A percentile compares a stretch with the other conserved stretches of the same genome.
phyloP scores from a whole-genome alignment of 495 filamentous ascomycete species.

The Xylaria flabelliformis region DNA sequence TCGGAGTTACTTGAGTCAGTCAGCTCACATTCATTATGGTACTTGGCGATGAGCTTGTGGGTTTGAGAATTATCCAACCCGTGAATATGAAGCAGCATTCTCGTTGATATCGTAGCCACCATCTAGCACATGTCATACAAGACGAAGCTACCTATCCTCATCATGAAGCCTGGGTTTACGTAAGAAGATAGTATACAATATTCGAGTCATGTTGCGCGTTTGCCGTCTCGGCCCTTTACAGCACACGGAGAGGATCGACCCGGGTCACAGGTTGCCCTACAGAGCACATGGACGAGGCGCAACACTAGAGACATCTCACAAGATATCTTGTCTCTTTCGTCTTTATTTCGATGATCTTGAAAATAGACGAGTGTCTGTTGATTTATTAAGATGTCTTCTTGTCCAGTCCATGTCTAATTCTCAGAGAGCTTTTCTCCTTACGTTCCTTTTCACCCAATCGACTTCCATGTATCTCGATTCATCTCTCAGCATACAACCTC shows the following conservation, averaged over 20 bases:
- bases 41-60: background rate
- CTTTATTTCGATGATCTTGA: background rate
- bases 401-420: background rate
- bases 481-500: background rate
- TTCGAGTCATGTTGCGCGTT: slow-evolving; percentile 14
- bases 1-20: background rate
- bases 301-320: slow-evolving; percentile 51
- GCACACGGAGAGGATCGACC: slow-evolving; percentile 8
- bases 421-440: slow-evolving; percentile 6
- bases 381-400: slow-evolving; percentile 14
- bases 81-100: background rate
- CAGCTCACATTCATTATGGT: background rate
- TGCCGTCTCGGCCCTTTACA: slow-evolving; percentile 22
- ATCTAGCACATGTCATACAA: background rate
- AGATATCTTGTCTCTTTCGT: slow-evolving; percentile 32
- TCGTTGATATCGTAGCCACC: background rate
- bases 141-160: background rate
- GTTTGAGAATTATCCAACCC: background rate
- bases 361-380: background rate
- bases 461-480: background rate
- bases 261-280: slow-evolving; percentile 21
- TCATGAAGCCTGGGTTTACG: background rate
- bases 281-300: slow-evolving; percentile 26
- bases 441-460: slow-evolving; percentile 4
- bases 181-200: slow-evolving; percentile 18